Percentiles rank a stretch among this genome's conserved stretches.
These are phyloP conservation scores for Lanmaoa rubissima DNA, from an alignment of 768 basidiomycete genomes.

Conservation along the genomic window DNA sequence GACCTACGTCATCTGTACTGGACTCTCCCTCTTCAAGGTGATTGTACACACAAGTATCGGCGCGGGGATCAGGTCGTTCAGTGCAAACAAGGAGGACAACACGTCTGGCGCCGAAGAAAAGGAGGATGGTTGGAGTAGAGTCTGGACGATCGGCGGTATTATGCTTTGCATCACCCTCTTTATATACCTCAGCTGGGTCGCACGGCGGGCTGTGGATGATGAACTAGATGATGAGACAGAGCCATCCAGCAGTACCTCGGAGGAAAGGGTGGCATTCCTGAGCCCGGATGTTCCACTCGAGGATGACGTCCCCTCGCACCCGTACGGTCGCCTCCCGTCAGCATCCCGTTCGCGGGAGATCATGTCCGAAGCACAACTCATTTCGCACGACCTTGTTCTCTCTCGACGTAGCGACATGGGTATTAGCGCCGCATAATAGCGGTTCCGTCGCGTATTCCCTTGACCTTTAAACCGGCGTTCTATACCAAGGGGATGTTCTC, in stretches of 20 bases:
- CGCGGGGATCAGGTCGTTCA: constrained; percentile 79
- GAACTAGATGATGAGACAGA: constrained; percentile 47
- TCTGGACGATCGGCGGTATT: constrained; percentile 71
- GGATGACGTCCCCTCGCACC: constrained; percentile 20
- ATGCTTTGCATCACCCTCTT: constrained; percentile 71
- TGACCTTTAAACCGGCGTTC: not conserved
- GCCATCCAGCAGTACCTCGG: constrained; percentile 31
- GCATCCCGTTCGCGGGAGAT: constrained; percentile 20
- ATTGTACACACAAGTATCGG: constrained; percentile 90
- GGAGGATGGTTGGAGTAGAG: constrained; percentile 46
- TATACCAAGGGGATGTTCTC: not conserved
- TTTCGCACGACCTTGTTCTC: constrained; percentile 12
- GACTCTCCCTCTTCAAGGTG: constrained; percentile 83
- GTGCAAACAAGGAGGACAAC: constrained; percentile 47
- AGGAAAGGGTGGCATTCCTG: constrained; percentile 57
- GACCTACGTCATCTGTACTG: constrained; percentile 79
- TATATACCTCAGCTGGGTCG: constrained; percentile 77
- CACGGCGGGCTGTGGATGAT: constrained; percentile 64
- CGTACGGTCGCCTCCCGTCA: constrained; percentile 18
- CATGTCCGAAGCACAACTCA: constrained; percentile 52
- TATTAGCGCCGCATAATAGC: constrained; percentile 8
- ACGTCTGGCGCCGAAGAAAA: constrained; percentile 33
- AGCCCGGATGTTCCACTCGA: constrained; percentile 28
- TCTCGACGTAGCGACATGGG: constrained; percentile 17
- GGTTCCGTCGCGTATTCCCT: not conserved